A percentile compares a stretch with the other conserved stretches of the same genome.
Evolutionary conservation across 2,329 filamentous ascomycete species (phyloP).

Genomic region (Didymella lethalis): DNA sequence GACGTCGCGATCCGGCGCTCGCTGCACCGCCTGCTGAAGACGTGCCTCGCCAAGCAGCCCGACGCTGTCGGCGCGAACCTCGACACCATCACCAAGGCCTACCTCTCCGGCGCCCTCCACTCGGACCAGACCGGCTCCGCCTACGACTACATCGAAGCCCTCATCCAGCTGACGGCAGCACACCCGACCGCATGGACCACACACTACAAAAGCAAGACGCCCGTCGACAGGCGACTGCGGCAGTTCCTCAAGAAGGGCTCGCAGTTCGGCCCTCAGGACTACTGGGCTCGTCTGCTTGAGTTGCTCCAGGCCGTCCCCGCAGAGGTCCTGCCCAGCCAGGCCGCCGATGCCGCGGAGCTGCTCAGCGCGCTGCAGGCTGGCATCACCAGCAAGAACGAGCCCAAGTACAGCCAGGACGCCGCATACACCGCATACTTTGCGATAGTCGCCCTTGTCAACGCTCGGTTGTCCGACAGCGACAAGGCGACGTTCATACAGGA

Average conservation of each 20-base stretch:
- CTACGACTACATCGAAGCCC: conserved; percentile 70
- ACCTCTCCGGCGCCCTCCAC: conserved; percentile 78
- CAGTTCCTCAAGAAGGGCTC: conserved; percentile 84
- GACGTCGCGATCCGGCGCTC: conserved; percentile 67
- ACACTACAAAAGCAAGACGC: conserved; percentile 65
- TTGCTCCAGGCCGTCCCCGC: conserved; percentile 67
- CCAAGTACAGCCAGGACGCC: conserved; percentile 68
- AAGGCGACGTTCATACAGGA: conserved; percentile 55
- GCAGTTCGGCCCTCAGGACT: conserved; percentile 74
- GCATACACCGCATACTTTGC: conserved; percentile 82
- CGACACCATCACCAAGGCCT: conserved; percentile 69
- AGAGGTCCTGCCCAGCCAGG: conserved; percentile 62
- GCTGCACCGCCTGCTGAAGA: conserved; percentile 64
- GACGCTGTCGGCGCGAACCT: conserved; percentile 49
- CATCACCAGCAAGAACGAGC: conserved; percentile 77
- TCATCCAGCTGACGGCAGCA: conserved; percentile 70
- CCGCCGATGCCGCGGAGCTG: conserved; percentile 66
- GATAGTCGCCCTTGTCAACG: conserved; percentile 60
- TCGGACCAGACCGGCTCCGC: conserved; percentile 77
- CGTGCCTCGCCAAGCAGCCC: conserved; percentile 59
- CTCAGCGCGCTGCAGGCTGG: conserved; percentile 74
- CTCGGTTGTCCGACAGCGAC: conserved; percentile 55
- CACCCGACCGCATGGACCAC: conserved; percentile 78
- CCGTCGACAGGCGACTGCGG: conserved; percentile 66
- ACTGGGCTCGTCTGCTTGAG: conserved; percentile 73